These are phyloP conservation scores for Nidularia pulvinata DNA, from an alignment of 768 basidiomycete genomes.

Conservation along the genomic window DNA sequence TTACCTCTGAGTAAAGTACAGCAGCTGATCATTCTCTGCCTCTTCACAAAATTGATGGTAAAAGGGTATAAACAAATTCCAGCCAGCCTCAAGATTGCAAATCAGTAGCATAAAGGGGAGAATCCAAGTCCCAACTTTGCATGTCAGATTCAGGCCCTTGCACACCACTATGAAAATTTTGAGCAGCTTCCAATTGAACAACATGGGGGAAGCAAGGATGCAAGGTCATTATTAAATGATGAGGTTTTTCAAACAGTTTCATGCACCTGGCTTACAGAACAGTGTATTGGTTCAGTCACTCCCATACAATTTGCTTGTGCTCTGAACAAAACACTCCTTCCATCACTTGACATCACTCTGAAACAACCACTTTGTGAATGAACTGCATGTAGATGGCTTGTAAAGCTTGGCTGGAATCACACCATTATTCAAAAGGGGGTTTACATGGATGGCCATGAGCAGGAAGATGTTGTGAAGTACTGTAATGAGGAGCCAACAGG, in stretches of 20 bases:
- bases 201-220: neutral
- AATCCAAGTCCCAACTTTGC: neutral
- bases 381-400: constrained; percentile 36
- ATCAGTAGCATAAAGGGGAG: neutral
- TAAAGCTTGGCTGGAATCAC: constrained; percentile 24
- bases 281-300: constrained; percentile 15
- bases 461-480: constrained; percentile 23
- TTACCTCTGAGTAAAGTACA: neutral
- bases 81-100: neutral
- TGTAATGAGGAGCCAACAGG: neutral
- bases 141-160: neutral
- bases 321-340: constrained; percentile 25
- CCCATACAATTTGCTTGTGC: constrained; percentile 16
- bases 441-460: constrained; percentile 20
- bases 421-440: constrained; percentile 25
- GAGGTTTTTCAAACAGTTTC: neutral
- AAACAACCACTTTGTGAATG: constrained; percentile 18
- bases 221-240: neutral
- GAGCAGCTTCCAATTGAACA: neutral
- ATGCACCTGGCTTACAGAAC: neutral
- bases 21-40: neutral
- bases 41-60: neutral
- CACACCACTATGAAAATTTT: neutral
- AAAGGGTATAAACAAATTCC: neutral
- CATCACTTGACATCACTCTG: constrained; percentile 20